phyloP scores from a whole-genome alignment of 1,284 basidiomycete genomes.

The Puccinia coronata region DNA sequence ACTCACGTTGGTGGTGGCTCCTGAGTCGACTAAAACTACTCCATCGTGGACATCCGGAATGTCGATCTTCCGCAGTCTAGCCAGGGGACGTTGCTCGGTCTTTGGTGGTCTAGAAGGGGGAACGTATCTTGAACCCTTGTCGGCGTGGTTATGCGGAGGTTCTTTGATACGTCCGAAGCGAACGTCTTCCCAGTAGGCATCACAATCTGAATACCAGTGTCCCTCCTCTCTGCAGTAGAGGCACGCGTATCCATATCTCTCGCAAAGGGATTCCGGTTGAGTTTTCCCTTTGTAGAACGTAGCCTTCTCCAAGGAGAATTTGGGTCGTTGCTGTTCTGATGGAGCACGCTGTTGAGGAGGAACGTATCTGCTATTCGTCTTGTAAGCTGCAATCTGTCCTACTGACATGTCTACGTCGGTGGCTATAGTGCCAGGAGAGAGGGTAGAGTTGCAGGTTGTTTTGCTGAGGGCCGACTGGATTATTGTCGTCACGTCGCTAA shows the following conservation, averaged over 20 bases:
- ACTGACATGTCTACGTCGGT: background rate
- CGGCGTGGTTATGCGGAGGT: background rate
- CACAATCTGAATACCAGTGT: background rate
- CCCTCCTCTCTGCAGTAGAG: background rate
- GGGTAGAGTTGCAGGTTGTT: background rate
- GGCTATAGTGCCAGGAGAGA: background rate
- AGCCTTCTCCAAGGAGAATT: background rate
- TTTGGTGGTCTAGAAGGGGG: background rate
- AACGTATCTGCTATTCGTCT: background rate
- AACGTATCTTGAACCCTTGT: background rate
- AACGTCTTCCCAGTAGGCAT: background rate
- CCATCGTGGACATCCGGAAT: background rate
- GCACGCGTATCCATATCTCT: background rate
- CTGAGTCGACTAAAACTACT: background rate
- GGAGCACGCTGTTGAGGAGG: background rate
- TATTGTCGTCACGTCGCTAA: background rate
- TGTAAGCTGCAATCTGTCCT: background rate
- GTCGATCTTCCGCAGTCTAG: background rate
- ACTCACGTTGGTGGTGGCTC: slow-evolving; percentile 3
- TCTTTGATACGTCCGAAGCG: background rate
- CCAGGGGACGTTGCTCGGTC: background rate
- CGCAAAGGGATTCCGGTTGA: background rate
- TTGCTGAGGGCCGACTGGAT: background rate
- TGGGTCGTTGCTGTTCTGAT: background rate
- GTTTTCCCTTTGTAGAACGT: background rate